A percentile compares a stretch with the other conserved stretches of the same genome.
These are phyloP conservation scores for Komagataella mondaviorum DNA, from an alignment of 805 yeast species.

Conservation along the genomic window DNA sequence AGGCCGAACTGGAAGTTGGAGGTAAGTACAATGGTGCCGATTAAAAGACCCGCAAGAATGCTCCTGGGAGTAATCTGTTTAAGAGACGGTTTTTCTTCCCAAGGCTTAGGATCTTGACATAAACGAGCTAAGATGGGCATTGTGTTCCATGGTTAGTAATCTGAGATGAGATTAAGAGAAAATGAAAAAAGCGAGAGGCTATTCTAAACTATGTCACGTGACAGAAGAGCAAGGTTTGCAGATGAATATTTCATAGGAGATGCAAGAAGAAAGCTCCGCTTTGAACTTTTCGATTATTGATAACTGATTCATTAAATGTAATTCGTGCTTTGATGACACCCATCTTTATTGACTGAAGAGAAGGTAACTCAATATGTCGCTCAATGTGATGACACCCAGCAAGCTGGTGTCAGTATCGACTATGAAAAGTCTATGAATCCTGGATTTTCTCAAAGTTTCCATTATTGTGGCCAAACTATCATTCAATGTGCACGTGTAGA, in stretches of 20 bases:
- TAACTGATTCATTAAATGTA: background rate
- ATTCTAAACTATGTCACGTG: background rate
- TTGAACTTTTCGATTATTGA: background rate
- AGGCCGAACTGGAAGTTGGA: slow-evolving; percentile 94
- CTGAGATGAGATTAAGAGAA: background rate
- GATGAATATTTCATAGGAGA: background rate
- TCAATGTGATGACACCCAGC: slow-evolving; percentile 75
- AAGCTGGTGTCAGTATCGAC: slow-evolving; percentile 75
- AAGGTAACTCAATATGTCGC: slow-evolving; percentile 81
- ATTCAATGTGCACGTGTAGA: slow-evolving; percentile 81
- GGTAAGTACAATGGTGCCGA: slow-evolving; percentile 79
- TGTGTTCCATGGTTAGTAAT: background rate
- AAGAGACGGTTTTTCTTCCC: slow-evolving; percentile 35
- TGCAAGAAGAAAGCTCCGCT: background rate
- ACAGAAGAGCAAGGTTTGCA: background rate
- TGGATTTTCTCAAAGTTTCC: slow-evolving; percentile 84
- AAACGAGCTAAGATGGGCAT: slow-evolving; percentile 1
- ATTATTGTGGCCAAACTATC: slow-evolving; percentile 81
- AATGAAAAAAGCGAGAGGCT: background rate
- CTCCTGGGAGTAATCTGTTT: slow-evolving; percentile 67
- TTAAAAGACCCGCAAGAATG: slow-evolving; percentile 58
- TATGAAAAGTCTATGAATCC: slow-evolving; percentile 84
- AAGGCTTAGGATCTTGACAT: slow-evolving; percentile 8
- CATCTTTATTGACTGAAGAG: slow-evolving; percentile 31
- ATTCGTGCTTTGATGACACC: background rate